Conservation (phyloP, 257 asterid species). For the Ballota nigra region DNA sequence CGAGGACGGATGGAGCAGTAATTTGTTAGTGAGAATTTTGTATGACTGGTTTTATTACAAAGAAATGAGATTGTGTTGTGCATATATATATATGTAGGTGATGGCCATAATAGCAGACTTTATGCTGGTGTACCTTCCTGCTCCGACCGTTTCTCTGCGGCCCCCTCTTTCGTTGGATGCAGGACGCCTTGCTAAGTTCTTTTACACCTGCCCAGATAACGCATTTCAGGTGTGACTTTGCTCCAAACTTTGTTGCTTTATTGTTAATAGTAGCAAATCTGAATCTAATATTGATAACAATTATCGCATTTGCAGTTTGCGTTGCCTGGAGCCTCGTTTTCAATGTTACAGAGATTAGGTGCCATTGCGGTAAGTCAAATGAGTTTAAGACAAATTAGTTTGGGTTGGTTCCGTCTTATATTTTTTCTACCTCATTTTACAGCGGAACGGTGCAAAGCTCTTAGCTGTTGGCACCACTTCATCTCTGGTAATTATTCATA, state of each 20-base stretch:
- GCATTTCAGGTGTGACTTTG: constrained; percentile 82
- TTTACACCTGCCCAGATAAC: constrained; percentile 77
- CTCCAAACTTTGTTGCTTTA: not conserved
- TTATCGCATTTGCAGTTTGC: constrained; percentile 54
- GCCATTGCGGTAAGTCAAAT: constrained; percentile 52
- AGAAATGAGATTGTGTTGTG: not conserved
- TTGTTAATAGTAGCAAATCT: not conserved
- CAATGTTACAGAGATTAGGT: constrained; percentile 72
- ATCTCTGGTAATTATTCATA: constrained; percentile 65
- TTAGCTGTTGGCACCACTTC: constrained; percentile 95
- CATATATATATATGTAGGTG: constrained; percentile 42
- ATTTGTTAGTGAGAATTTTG: not conserved
- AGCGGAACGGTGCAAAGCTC: constrained; percentile 93
- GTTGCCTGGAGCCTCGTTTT: constrained; percentile 66
- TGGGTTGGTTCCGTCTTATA: constrained; percentile 14
- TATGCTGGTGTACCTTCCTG: constrained; percentile 96
- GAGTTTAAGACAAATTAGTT: not conserved
- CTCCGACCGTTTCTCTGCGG: constrained; percentile 88
- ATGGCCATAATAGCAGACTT: constrained; percentile 95
- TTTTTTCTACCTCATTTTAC: constrained; percentile 19
- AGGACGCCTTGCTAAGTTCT: constrained; percentile 75
- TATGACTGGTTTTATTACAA: not conserved
- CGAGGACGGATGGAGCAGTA: no score
- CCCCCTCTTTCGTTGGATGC: constrained; percentile 62
- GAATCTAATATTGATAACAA: not conserved